Base-by-base conservation (phyloP, 768 basidiomycete species). In the Phylloporus sp. region DNA sequence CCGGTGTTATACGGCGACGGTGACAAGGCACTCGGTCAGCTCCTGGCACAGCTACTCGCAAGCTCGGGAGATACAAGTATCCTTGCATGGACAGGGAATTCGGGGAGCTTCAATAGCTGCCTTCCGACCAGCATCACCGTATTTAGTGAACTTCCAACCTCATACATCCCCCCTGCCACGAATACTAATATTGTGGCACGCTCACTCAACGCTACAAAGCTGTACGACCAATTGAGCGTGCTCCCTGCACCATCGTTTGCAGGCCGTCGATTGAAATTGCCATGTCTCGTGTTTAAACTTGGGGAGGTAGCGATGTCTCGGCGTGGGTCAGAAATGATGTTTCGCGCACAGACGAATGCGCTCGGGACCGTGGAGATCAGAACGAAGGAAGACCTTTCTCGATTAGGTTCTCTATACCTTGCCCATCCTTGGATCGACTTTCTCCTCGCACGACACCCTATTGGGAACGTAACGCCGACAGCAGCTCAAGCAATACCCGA, bases 351-450 rank as follows among this genome's bases (percentile, higher is more conserved):
- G 28, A 20, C 47, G 6, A 11, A 5, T 4, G 50, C 31, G 0
- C 53, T 59, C 12, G 40, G 57, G 2, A 11, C 22, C 10, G 53
- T 59, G 10, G 42, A 55, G 26, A 59, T 60, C 7, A 28, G 6
- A 27, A 53, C 50, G 5, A 39, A 5, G 2, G 49, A 59, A 7
- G 50, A 57, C 18, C 32, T 59, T 4, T 36, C 59, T 15, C 36
- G 12, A 13, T 10, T 47, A 1, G 29, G 35, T 5, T 34, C 32
- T 34, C n/a, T 58, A 1, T 27, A 9, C 5, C 38, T 58, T 5
- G 31, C 53, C 13, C 51, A 58, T n/a, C 57, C 57, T 2, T 58
- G 57, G 55, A 57, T 58, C 1, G 45, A 45, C 24, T 52, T 45
- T 12, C 52, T 58, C 2, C 58, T 57, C 3, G 52, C 43, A 22